phyloP scores from a whole-genome alignment of 148 eudicot species.

The Tetragonia tetragonoides region DNA sequence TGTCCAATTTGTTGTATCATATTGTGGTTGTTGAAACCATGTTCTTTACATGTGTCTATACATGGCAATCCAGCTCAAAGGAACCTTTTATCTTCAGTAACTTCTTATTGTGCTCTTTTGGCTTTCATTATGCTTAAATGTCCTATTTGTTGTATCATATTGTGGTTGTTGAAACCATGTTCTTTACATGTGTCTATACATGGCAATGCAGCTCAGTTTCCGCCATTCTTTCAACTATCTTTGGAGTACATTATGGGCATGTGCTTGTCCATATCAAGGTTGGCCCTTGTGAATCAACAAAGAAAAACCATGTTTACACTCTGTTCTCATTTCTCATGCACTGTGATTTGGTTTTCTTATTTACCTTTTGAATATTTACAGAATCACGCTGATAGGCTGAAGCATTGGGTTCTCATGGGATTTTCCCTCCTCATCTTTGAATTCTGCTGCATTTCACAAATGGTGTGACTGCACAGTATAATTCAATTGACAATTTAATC shows the following conservation, averaged over 20 bases:
- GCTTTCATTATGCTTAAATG: neutral
- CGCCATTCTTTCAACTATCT: conserved; percentile 69
- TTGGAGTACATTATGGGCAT: conserved; percentile 86
- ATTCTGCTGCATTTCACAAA: conserved; percentile 67
- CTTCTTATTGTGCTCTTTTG: neutral
- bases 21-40: neutral
- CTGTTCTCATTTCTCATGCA: conserved; percentile 1
- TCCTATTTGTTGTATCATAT: neutral
- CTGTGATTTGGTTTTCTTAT: conserved; percentile 4
- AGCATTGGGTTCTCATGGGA: conserved; percentile 72
- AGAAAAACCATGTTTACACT: neutral
- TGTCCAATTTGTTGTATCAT: neutral
- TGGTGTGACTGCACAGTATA: conserved; percentile 36
- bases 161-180: neutral
- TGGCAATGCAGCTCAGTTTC: conserved; percentile 70
- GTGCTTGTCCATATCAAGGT: conserved; percentile 85
- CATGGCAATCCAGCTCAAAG: neutral
- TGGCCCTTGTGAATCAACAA: conserved; percentile 5
- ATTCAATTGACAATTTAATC: neutral
- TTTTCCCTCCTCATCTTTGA: conserved; percentile 49
- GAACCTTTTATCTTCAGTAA: neutral
- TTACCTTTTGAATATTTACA: conserved; percentile 19
- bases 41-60: neutral
- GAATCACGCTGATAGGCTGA: conserved; percentile 68
- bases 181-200: neutral